Evolutionary conservation across 1,139 yeast species (phyloP).

Genomic region (Geotrichum candidum): DNA sequence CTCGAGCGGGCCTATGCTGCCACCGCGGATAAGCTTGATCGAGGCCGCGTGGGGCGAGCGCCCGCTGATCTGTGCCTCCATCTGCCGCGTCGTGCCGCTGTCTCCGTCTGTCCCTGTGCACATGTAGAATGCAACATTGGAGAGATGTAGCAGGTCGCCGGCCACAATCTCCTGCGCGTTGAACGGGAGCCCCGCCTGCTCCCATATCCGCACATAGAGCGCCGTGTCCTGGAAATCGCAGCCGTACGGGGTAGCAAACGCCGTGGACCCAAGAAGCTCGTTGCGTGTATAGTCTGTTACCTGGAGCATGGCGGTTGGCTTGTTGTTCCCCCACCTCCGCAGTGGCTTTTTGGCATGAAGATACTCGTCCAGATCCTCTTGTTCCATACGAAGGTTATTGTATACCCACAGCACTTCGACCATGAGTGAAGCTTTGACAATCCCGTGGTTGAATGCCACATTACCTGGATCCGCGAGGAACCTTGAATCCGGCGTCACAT

Average conservation of each 20-base stretch:
- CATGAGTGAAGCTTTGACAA: conserved; percentile 5
- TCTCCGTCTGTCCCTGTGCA: background rate
- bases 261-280: conserved; percentile 5
- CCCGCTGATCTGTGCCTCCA: conserved; percentile 13
- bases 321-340: background rate
- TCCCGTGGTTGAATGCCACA: background rate
- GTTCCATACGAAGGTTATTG: background rate
- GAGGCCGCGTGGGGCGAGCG: background rate
- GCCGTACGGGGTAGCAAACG: conserved; percentile 7
- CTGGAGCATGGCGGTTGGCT: conserved; percentile 4
- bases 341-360: background rate
- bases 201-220: conserved; percentile 10
- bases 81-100: background rate
- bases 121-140: conserved; percentile 7
- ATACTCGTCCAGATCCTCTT: background rate
- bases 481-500: background rate
- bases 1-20: background rate
- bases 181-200: conserved; percentile 7
- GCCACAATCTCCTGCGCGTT: conserved; percentile 1
- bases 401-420: conserved; percentile 12
- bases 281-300: conserved; percentile 12
- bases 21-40: background rate
- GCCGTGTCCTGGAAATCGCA: conserved; percentile 12
- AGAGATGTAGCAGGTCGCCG: conserved; percentile 9
- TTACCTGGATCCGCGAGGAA: background rate